Evolutionary conservation across 2,329 filamentous ascomycete genomes (phyloP), one percentile per base, ranked within the genome.

Genomic region (Verticillium tricorpus): DNA sequence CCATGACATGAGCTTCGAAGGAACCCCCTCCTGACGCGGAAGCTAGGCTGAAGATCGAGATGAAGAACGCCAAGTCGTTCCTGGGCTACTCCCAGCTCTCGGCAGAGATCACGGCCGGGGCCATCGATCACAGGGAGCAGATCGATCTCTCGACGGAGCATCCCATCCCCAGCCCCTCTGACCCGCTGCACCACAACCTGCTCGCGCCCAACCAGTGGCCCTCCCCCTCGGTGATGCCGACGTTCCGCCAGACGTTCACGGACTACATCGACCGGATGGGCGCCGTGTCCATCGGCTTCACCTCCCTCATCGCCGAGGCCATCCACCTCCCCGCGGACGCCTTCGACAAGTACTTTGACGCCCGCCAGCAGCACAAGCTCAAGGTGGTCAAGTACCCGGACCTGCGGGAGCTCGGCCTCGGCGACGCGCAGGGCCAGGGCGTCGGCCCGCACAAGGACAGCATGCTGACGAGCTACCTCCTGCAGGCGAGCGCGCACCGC

Each of bases 341-440:
- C 0, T 96, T 96, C 74, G 79, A 86, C 71, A 86, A 85, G 69
- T 96, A 93, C 80, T 94, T 94, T 75, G 91, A 93, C 72, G 68
- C 82, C 79, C 74, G 83, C 67, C 80, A 85, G 78, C 92, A 95
- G 77, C 91, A 96, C 78, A 96, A 96, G 79, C 82, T 96, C 69
- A 96, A 96, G 79, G 89, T 96, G 63, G 89, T 96, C 63, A 92
- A 91, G 77, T 96, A 95, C 71, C 92, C 92, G 0, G 92, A 95
- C 71, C 74, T 85, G 14, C 75, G 78, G n/a, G 82, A 86, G 72
- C 76, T 90, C 1, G 84, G 82, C 0, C 72, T 81, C 2, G 73
- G 66, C 22, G 73, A 70, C 2, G 71, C 69, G 25, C 73, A 82
- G 65, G 80, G 81, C 37, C 86, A 88, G 67, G 86, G 79, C 68